These are phyloP conservation scores for Thymus quinquecostatus DNA, from an alignment of 257 asterid species.

Conservation along the genomic window DNA sequence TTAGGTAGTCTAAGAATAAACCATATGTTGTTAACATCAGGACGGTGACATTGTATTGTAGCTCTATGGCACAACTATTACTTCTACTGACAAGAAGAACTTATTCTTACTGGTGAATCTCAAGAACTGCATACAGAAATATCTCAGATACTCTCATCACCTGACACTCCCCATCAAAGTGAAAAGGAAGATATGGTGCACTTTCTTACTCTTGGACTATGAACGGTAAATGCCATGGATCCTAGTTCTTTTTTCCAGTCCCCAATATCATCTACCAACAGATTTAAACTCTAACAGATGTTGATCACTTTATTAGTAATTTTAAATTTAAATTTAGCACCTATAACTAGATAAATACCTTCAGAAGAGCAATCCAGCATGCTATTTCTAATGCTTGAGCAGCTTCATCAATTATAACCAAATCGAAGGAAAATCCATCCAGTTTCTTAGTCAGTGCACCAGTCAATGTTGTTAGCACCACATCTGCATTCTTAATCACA, in stretches of 20 bases:
- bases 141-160: slow-evolving; percentile 15
- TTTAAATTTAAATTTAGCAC: slow-evolving; percentile 19
- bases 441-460: slow-evolving; percentile 80
- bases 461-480: slow-evolving; percentile 87
- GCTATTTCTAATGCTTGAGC: slow-evolving; percentile 98
- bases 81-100: slow-evolving; percentile 3
- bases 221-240: background rate
- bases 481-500: slow-evolving; percentile 84
- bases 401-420: slow-evolving; percentile 96
- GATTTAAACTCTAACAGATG: background rate
- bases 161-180: slow-evolving; percentile 15
- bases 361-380: slow-evolving; percentile 96
- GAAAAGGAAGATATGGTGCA: background rate
- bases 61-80: too few species aligned
- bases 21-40: slow-evolving; percentile 16
- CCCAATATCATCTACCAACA: slow-evolving; percentile 15
- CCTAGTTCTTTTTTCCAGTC: slow-evolving; percentile 23
- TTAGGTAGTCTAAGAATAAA: slow-evolving; percentile 26
- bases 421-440: slow-evolving; percentile 75
- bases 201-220: background rate
- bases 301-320: slow-evolving; percentile 16
- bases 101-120: slow-evolving; percentile 10
- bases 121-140: slow-evolving; percentile 9
- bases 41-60: background rate
- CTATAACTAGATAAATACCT: slow-evolving; percentile 55